Conservation (phyloP, 2,329 filamentous ascomycete species). For the Helminthosporium solani region DNA sequence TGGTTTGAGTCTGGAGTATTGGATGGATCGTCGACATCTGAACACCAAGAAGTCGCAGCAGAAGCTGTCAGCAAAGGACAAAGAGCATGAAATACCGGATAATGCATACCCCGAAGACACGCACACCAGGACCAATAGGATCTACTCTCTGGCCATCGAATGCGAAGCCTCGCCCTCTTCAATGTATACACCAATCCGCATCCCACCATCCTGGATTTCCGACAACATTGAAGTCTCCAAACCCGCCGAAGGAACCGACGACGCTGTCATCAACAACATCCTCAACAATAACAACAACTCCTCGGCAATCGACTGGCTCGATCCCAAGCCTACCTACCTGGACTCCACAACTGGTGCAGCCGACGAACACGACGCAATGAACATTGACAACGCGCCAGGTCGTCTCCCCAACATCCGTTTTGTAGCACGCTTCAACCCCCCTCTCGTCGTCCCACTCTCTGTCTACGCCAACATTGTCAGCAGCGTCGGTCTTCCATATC, state of each 20-base stretch:
- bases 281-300: slow-evolving; percentile 49
- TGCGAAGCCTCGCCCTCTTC: slow-evolving; percentile 54
- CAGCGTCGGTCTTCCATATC: slow-evolving; percentile 56
- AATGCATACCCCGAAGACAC: slow-evolving; percentile 27
- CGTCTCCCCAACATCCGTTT: slow-evolving; percentile 73
- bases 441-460: slow-evolving; percentile 66
- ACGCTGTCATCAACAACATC: slow-evolving; percentile 43
- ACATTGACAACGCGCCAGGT: slow-evolving; percentile 53
- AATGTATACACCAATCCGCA: slow-evolving; percentile 62
- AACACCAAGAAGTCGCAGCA: slow-evolving; percentile 21
- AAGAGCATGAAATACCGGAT: slow-evolving; percentile 32
- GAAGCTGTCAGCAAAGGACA: slow-evolving; percentile 41
- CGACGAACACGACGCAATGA: slow-evolving; percentile 55
- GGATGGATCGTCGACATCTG: slow-evolving; percentile 63
- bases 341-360: slow-evolving; percentile 22
- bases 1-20: slow-evolving; percentile 75
- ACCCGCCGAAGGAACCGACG: slow-evolving; percentile 31
- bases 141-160: slow-evolving; percentile 69
- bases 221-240: slow-evolving; percentile 67
- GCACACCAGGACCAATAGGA: slow-evolving; percentile 46
- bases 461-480: slow-evolving; percentile 65
- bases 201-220: slow-evolving; percentile 74
- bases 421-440: slow-evolving; percentile 71
- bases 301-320: slow-evolving; percentile 65
- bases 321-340: slow-evolving; percentile 64